Evolutionary conservation across 2,329 filamentous ascomycete species (phyloP).

Genomic region (Onygenales sp.): DNA sequence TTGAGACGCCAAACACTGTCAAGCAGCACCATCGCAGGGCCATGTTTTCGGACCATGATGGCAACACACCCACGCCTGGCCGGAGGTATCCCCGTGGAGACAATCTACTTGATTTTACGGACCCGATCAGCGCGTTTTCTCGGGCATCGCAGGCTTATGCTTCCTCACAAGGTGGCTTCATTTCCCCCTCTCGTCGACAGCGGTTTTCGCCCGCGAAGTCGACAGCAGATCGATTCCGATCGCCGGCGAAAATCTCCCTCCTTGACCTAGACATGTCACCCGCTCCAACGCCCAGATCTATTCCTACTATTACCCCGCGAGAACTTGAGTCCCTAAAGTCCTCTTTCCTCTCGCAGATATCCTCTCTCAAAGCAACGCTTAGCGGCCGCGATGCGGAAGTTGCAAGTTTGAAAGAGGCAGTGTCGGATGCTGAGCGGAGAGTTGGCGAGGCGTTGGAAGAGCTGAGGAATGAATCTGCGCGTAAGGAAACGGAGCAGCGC

Average conservation of each 20-base stretch:
- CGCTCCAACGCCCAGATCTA: slow-evolving; percentile 79
- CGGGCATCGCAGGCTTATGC: slow-evolving; percentile 39
- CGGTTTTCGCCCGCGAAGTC: slow-evolving; percentile 34
- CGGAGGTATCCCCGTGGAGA: slow-evolving; percentile 36
- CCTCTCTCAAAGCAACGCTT: slow-evolving; percentile 81
- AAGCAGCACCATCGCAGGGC: slow-evolving; percentile 23
- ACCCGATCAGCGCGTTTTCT: slow-evolving; percentile 55
- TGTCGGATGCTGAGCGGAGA: slow-evolving; percentile 82
- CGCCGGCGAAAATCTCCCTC: slow-evolving; percentile 53
- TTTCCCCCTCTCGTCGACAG: slow-evolving; percentile 28
- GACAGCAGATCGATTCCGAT: slow-evolving; percentile 25
- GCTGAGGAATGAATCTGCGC: slow-evolving; percentile 64
- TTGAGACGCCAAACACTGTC: slow-evolving; percentile 40
- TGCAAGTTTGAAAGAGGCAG: slow-evolving; percentile 72
- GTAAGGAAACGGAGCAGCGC: slow-evolving; percentile 68
- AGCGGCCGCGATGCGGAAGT: slow-evolving; percentile 92
- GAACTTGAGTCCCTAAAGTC: slow-evolving; percentile 92
- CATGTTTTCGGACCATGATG: slow-evolving; percentile 18
- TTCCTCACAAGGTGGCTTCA: slow-evolving; percentile 23
- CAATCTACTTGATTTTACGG: slow-evolving; percentile 77
- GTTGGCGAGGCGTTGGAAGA: slow-evolving; percentile 79
- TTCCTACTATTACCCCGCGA: slow-evolving; percentile 82
- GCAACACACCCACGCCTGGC: slow-evolving; percentile 40
- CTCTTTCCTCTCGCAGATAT: slow-evolving; percentile 82
- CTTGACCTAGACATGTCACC: slow-evolving; percentile 92